Conservation (phyloP, 176 grass and related monocot species). For the Paspalum notatum region DNA sequence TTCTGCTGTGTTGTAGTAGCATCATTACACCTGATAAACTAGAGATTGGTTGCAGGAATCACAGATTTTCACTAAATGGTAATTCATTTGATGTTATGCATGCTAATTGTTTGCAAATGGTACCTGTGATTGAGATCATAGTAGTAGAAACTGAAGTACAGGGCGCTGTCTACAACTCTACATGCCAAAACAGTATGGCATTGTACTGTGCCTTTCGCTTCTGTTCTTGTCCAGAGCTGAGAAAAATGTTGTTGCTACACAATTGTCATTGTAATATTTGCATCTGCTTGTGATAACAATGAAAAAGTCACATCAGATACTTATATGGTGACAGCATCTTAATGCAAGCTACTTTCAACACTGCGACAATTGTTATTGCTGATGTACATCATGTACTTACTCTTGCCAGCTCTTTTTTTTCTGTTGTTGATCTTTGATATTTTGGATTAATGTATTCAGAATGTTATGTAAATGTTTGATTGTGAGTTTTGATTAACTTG, state of each 20-base stretch:
- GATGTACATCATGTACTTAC: background rate
- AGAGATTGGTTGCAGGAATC: background rate
- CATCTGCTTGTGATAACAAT: background rate
- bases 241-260: background rate
- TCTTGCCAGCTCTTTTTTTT: background rate
- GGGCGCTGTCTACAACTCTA: fast-evolving
- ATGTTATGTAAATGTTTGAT: background rate
- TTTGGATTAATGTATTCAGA: background rate
- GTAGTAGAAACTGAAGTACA: background rate
- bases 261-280: background rate
- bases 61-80: background rate
- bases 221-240: background rate
- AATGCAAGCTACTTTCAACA: background rate
- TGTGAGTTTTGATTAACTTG: background rate
- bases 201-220: background rate
- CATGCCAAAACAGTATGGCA: background rate
- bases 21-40: background rate
- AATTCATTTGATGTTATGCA: background rate
- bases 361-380: background rate
- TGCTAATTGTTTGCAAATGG: background rate
- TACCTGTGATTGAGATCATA: background rate
- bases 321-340: background rate
- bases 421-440: background rate
- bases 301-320: background rate
- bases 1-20: background rate